A percentile compares a stretch with the other conserved stretches of the same genome.
Evolutionary conservation across 2,329 filamentous ascomycete genomes (phyloP).

Genomic region (Monascus ruber): DNA sequence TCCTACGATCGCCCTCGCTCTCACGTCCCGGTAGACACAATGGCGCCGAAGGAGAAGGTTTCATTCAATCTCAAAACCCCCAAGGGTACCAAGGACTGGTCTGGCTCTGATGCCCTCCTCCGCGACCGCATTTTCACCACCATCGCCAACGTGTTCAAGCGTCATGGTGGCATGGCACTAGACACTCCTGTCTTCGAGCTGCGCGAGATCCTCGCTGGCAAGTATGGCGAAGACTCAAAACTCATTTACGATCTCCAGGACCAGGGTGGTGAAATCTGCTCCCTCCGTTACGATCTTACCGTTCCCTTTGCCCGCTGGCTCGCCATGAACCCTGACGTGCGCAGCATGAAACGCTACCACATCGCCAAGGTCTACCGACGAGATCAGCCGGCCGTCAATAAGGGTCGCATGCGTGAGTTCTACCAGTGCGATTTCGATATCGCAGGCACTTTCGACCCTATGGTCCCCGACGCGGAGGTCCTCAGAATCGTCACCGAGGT

Average conservation of each 20-base stretch:
- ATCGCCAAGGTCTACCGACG: constrained; percentile 84
- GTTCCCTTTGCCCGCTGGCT: constrained; percentile 87
- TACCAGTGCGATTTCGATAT: constrained; percentile 98
- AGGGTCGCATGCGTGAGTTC: constrained; percentile 89
- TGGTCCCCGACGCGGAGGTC: constrained; percentile 88
- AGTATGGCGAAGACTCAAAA: constrained; percentile 87
- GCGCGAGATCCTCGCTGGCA: constrained; percentile 73
- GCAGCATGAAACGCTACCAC: constrained; percentile 86
- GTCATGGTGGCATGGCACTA: constrained; percentile 67
- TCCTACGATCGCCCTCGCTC: constrained; percentile 1
- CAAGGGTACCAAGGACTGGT: constrained; percentile 85
- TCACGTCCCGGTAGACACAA: constrained; percentile 6
- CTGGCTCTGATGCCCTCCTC: constrained; percentile 66
- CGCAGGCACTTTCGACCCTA: constrained; percentile 72
- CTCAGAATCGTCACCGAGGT: constrained; percentile 75
- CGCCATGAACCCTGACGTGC: constrained; percentile 75
- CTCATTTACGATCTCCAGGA: constrained; percentile 85
- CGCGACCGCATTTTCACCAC: constrained; percentile 68
- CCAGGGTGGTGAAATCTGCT: constrained; percentile 76
- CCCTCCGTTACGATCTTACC: constrained; percentile 75
- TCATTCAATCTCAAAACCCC: constrained; percentile 69
- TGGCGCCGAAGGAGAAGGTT: constrained; percentile 26
- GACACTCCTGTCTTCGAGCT: constrained; percentile 80
- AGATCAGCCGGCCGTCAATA: constrained; percentile 76
- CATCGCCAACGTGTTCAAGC: constrained; percentile 70